Conservation (phyloP, 192 early-diverging fungal genomes). For the Podila epigama region DNA sequence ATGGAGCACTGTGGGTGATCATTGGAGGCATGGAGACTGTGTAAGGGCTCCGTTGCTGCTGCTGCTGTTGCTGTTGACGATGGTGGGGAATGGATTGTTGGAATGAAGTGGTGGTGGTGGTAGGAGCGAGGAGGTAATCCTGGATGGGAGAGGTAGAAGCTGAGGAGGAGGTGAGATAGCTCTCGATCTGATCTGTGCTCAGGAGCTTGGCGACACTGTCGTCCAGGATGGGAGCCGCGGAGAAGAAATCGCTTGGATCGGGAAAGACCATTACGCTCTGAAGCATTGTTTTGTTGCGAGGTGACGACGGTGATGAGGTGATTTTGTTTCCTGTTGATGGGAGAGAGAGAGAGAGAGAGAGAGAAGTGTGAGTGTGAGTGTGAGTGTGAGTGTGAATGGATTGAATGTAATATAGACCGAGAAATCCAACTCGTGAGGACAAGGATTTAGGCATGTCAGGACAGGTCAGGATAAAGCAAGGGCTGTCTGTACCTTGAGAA, state of each 20-base stretch:
- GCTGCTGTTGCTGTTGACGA: constrained; percentile 28
- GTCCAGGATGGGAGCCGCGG: constrained; percentile 22
- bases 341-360: neutral
- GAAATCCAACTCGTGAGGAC: too few species aligned
- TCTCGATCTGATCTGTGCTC: constrained; percentile 25
- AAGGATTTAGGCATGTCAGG: too few species aligned
- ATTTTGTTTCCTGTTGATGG: too few species aligned
- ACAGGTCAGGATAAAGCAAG: too few species aligned
- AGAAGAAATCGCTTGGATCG: constrained; percentile 33
- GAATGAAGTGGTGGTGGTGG: neutral
- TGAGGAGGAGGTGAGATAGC: constrained; percentile 15
- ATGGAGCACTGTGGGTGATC: constrained; percentile 27
- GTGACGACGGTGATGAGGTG: neutral
- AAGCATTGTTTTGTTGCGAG: constrained; percentile 20
- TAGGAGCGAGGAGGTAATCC: constrained; percentile 31
- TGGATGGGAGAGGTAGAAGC: constrained; percentile 33
- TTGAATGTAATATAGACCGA: too few species aligned
- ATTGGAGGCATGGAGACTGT: constrained; percentile 3
- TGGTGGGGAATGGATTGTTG: constrained; percentile 22
- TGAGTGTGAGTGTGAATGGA: too few species aligned
- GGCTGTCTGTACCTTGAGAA: too few species aligned
- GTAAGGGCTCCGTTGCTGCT: constrained; percentile 2
- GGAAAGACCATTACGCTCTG: constrained; percentile 41
- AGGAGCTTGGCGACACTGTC: constrained; percentile 30
- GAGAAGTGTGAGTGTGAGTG: too few species aligned